These are phyloP conservation scores for Raphanus sativus DNA, from an alignment of 345 rosid species.

Conservation along the genomic window DNA sequence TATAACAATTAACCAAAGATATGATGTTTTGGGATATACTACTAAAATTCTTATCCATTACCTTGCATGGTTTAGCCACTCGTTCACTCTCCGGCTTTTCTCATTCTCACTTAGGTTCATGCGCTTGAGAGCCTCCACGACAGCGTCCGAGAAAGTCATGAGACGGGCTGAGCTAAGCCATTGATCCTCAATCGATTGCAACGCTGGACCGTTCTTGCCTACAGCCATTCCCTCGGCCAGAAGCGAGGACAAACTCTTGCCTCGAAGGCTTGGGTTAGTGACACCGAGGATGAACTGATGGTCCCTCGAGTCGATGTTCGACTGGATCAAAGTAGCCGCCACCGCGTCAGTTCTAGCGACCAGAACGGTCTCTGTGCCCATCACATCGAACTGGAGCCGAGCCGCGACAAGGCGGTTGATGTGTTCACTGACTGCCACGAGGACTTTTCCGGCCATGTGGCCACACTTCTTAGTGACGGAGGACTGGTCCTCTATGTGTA, in stretches of 20 bases:
- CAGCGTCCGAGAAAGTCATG: conserved; percentile 75
- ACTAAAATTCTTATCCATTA: conserved; percentile 12
- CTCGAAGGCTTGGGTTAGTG: conserved; percentile 70
- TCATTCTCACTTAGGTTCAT: conserved; percentile 61
- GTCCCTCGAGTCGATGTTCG: conserved; percentile 79
- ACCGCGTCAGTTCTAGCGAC: conserved; percentile 95
- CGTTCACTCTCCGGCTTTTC: conserved; percentile 57
- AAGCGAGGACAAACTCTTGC: conserved; percentile 62
- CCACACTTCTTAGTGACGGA: conserved; percentile 95
- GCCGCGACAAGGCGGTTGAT: conserved; percentile 92
- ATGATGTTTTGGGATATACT: background rate
- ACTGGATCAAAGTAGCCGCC: conserved; percentile 79
- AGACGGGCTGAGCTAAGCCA: conserved; percentile 76
- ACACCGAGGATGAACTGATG: conserved; percentile 93
- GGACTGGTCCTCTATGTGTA: conserved; percentile 93
- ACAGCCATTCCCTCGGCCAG: conserved; percentile 74
- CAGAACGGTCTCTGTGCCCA: conserved; percentile 89
- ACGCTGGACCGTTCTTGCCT: conserved; percentile 72
- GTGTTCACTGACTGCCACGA: conserved; percentile 88
- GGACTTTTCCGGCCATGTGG: conserved; percentile 97
- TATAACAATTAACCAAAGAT: background rate
- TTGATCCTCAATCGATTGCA: conserved; percentile 79
- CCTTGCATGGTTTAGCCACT: conserved; percentile 70
- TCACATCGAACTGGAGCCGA: conserved; percentile 88
- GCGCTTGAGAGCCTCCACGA: conserved; percentile 57